These are phyloP conservation scores for Phialocephala sp. DNA, from an alignment of 2,329 filamentous ascomycete species.

Conservation along the genomic window DNA sequence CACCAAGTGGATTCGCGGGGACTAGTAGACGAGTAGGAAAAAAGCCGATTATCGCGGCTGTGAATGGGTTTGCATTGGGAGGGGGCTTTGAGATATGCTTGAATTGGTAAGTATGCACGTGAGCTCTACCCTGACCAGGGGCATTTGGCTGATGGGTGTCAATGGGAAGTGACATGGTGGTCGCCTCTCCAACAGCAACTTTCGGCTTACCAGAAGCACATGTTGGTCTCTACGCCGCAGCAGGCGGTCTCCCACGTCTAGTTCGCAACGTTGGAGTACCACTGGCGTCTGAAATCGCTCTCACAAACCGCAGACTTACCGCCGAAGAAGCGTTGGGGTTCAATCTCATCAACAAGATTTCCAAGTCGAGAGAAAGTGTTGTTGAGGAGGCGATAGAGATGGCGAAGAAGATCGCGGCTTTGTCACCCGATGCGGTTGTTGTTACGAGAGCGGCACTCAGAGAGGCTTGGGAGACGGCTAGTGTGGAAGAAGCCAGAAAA, in stretches of 20 bases:
- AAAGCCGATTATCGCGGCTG: constrained; percentile 78
- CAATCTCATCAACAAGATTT: constrained; percentile 72
- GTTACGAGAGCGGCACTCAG: constrained; percentile 73
- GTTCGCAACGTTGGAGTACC: constrained; percentile 67
- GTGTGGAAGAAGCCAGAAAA: constrained; percentile 63
- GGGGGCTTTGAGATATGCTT: constrained; percentile 74
- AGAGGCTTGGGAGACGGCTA: constrained; percentile 70
- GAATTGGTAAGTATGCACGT: constrained; percentile 52
- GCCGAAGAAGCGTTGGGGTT: constrained; percentile 66
- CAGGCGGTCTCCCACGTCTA: constrained; percentile 73
- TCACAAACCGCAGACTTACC: constrained; percentile 65
- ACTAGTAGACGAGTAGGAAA: constrained; percentile 69
- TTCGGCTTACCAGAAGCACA: constrained; percentile 76
- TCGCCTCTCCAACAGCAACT: constrained; percentile 63
- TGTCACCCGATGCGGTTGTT: constrained; percentile 77
- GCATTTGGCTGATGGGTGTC: not conserved
- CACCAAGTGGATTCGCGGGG: constrained; percentile 62
- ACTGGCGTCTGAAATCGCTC: constrained; percentile 72
- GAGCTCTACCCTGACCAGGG: no score
- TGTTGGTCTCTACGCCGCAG: constrained; percentile 72
- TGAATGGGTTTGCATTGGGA: constrained; percentile 78
- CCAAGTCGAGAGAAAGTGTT: constrained; percentile 50
- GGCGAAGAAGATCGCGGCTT: constrained; percentile 64
- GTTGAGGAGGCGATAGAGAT: constrained; percentile 64
- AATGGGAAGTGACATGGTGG: constrained; percentile 64